A percentile compares a stretch with the other conserved stretches of the same genome.
phyloP scores from a whole-genome alignment of 305 asterid genomes.

The Fraxinus platypoda region DNA sequence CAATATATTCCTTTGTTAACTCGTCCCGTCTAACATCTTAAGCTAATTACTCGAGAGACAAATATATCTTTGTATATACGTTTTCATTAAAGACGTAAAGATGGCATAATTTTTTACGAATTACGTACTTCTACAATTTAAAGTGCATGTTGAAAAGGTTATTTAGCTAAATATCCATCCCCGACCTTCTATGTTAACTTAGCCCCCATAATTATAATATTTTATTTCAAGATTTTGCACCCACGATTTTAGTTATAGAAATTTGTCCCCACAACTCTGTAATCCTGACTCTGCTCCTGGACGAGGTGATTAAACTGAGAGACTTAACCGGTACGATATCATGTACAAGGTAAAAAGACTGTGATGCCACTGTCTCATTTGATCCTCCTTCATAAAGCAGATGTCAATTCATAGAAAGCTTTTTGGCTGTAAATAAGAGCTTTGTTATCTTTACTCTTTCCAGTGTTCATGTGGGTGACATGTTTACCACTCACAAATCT shows the following conservation, averaged over 20 bases:
- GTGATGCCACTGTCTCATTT: slow-evolving; percentile 27
- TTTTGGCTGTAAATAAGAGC: slow-evolving; percentile 31
- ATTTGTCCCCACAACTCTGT: too few species aligned
- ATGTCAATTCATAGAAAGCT: slow-evolving; percentile 35
- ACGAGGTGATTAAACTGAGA: not conserved
- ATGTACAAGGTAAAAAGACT: slow-evolving; percentile 24
- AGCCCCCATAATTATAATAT: too few species aligned
- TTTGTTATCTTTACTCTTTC: slow-evolving; percentile 38
- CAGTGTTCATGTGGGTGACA: slow-evolving; percentile 28
- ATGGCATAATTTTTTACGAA: not conserved
- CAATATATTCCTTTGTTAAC: not conserved
- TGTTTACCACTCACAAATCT: slow-evolving; percentile 29
- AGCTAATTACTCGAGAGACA: not conserved
- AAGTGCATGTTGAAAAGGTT: not conserved
- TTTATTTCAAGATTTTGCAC: too few species aligned
- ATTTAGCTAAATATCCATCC: too few species aligned
- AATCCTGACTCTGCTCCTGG: too few species aligned
- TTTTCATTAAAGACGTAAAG: too few species aligned
- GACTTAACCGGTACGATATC: not conserved
- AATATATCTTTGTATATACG: not conserved
- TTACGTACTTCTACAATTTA: not conserved
- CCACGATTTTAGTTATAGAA: too few species aligned
- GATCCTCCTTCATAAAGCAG: slow-evolving; percentile 43
- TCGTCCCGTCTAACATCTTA: not conserved
- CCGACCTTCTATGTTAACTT: too few species aligned